Percentiles rank a stretch among this genome's conserved stretches.
Evolutionary conservation across 140 eudicot genomes (phyloP).

Genomic region (Ambrosia hybrid): DNA sequence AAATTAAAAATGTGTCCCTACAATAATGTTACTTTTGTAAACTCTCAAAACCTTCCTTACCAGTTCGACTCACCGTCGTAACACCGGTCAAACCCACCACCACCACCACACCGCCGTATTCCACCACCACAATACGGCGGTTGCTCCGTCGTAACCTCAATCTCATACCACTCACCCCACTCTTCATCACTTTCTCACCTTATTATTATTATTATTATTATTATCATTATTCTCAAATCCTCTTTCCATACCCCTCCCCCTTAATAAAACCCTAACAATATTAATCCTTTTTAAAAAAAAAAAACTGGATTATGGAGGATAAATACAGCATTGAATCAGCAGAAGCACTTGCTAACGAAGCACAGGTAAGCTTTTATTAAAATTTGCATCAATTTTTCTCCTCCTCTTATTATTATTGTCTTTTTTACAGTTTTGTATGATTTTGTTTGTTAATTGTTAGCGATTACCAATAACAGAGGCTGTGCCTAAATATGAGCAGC

Average conservation of each 20-base stretch:
- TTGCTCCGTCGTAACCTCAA: slow-evolving; percentile 2
- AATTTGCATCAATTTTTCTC: slow-evolving; percentile 1
- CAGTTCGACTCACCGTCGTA: not conserved
- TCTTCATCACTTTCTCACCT: slow-evolving; percentile 2
- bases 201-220: too few species aligned
- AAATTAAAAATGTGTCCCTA: not conserved
- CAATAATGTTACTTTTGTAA: too few species aligned
- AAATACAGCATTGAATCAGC: slow-evolving; percentile 89
- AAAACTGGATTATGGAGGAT: slow-evolving; percentile 41
- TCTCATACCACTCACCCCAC: not conserved
- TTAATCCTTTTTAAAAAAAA: too few species aligned
- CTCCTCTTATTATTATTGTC: not conserved
- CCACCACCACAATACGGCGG: slow-evolving; percentile 30
- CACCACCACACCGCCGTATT: too few species aligned
- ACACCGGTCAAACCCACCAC: slow-evolving; percentile 9
- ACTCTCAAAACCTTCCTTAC: not conserved
- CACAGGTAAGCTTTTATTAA: slow-evolving; percentile 49
- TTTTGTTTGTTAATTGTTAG: slow-evolving; percentile 35
- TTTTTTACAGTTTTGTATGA: not conserved
- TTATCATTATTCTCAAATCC: not conserved
- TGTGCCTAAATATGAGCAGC: slow-evolving; percentile 82
- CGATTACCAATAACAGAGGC: slow-evolving; percentile 79
- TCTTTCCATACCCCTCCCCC: not conserved
- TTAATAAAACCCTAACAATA: slow-evolving; percentile 24
- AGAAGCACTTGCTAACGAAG: slow-evolving; percentile 81